Conservation (phyloP, 805 yeast genomes). For the Saccharomycopsis olivae region DNA sequence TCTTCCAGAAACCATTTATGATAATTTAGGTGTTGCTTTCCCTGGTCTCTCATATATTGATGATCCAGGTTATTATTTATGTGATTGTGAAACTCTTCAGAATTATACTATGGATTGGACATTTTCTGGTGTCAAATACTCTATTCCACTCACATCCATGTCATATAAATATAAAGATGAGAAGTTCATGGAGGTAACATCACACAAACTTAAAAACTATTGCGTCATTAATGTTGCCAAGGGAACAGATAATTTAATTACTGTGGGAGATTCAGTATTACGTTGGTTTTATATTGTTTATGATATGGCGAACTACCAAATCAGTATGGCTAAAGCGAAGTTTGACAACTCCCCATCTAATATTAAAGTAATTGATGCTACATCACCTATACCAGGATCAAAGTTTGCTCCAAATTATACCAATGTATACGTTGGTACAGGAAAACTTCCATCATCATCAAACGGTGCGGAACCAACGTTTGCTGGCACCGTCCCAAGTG, state of each 20-base stretch:
- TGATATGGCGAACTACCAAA: constrained; percentile 35
- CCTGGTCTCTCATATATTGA: constrained; percentile 9
- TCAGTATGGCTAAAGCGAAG: constrained; percentile 36
- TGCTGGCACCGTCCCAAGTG: not conserved
- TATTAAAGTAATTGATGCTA: not conserved
- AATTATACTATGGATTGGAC: constrained; percentile 31
- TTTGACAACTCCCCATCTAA: not conserved
- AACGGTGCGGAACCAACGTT: constrained; percentile 6
- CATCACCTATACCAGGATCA: constrained; percentile 3
- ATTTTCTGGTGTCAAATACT: constrained; percentile 46
- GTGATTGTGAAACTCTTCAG: constrained; percentile 31
- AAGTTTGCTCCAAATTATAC: not conserved
- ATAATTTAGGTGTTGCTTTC: constrained; percentile 7
- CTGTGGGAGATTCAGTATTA: constrained; percentile 46
- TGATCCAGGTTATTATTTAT: constrained; percentile 31
- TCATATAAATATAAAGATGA: no score
- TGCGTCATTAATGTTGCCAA: no score
- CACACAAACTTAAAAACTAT: no score
- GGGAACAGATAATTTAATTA: constrained; percentile 26
- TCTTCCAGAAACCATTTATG: constrained; percentile 28
- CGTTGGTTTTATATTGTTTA: constrained; percentile 43
- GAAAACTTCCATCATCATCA: not conserved
- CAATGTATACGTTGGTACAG: constrained; percentile 2
- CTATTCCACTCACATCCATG: constrained; percentile 40
- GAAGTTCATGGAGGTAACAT: no score